Percentiles rank a stretch among this genome's conserved stretches.
Evolutionary conservation across 768 basidiomycete species (phyloP).

Genomic region (Kwoniella botswanensis): DNA sequence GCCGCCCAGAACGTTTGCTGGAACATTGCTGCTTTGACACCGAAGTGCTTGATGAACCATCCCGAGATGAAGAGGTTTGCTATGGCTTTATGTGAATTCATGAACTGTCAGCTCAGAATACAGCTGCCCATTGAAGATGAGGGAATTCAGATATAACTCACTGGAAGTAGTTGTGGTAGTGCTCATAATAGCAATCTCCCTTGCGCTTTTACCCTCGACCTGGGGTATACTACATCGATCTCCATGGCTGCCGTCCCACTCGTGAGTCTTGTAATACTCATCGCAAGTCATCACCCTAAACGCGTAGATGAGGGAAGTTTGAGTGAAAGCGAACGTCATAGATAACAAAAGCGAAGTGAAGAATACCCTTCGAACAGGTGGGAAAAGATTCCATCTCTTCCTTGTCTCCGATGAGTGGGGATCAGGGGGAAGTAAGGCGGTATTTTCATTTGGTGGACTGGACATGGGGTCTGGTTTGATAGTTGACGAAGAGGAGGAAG

Average conservation of each 20-base stretch:
- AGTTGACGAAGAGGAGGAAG: constrained; percentile 18
- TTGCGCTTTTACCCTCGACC: constrained; percentile 45
- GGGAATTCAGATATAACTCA: constrained; percentile 6
- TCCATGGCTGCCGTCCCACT: constrained; percentile 11
- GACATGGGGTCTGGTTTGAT: constrained; percentile 1
- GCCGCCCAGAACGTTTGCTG: constrained; percentile 51
- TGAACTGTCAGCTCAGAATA: not conserved
- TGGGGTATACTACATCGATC: constrained; percentile 47
- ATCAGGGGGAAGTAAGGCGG: constrained; percentile 1
- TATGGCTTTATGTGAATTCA: constrained; percentile 25
- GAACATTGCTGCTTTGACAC: constrained; percentile 49
- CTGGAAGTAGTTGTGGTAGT: constrained; percentile 39
- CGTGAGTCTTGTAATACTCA: constrained; percentile 43
- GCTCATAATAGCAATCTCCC: constrained; percentile 45
- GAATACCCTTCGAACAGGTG: constrained; percentile 37
- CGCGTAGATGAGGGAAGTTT: constrained; percentile 51
- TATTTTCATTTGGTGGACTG: not conserved
- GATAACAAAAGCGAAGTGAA: constrained; percentile 41
- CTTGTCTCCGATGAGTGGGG: not conserved
- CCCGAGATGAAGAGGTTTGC: constrained; percentile 56
- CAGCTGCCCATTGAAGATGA: no score
- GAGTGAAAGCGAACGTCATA: constrained; percentile 49
- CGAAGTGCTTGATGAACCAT: constrained; percentile 42
- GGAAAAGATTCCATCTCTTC: constrained; percentile 6
- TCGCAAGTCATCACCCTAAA: constrained; percentile 54